Evolutionary conservation across 2,329 filamentous ascomycete genomes (phyloP), one percentile per base, ranked within the genome.

Genomic region (Huntiella decipiens): DNA sequence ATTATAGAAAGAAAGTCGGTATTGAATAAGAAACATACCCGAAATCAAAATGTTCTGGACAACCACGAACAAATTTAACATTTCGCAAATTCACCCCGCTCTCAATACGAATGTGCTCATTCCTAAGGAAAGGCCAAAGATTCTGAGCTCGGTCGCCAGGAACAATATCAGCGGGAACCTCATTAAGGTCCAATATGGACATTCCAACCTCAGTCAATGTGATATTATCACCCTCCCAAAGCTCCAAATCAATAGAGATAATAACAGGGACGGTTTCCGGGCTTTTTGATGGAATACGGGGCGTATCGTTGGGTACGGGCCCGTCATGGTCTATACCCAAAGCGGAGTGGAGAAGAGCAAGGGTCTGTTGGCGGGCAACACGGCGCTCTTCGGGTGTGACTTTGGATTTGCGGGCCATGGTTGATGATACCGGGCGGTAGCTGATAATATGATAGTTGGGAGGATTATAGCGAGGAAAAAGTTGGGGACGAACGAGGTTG

Each of bases 181-280:
- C 54, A 4, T 31, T 15, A 1, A 81, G 86, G 57, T 96, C 86
- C 0, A 96, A 66, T 2, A 79, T 77, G 1, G 84, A 79, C 36
- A 98, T 66, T 1, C 91, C 91, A 35, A 98, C 68, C 59, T 98
- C 91, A 0, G 87, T 93, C 49, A 96, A 70, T 10, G 73, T 65
- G 32, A 68, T 64, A 10, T 75, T 71, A 38, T 73, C 66, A 16
- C 63, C 61, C 58, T 98, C 91, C 48, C 78, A 83, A 1, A 79
- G 77, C 60, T 98, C 91, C 31, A 91, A 65, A 54, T 98, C 91
- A 38, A 96, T 66, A 51, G 73, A 76, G 49, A 94, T 66, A 53
- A 95, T 80, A 5, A 92, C 67, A 4, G 56, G 47, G 13, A 31
- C 32, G 10, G 15, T n/a, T 5, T 39, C 19, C 5, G 19, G 34